Evolutionary conservation across 352 stramenopile genomes (phyloP).

Genomic region (Phytophthora foliorum): DNA sequence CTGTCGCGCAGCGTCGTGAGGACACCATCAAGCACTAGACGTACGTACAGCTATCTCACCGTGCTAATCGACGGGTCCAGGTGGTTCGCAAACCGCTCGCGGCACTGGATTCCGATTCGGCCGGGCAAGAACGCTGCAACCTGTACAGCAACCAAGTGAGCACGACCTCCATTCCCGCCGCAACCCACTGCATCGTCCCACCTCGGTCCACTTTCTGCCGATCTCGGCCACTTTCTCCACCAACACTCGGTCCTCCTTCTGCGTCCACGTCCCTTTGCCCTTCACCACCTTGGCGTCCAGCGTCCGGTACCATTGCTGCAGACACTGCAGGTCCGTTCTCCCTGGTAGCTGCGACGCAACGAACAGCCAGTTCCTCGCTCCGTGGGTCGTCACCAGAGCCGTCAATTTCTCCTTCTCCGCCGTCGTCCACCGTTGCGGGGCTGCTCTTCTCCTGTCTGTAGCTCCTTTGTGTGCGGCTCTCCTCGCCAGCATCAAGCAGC

Average conservation of each 20-base stretch:
- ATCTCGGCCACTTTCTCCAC: conserved; percentile 52
- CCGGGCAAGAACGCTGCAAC: conserved; percentile 66
- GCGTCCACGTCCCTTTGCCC: conserved; percentile 66
- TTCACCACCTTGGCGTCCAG: conserved; percentile 62
- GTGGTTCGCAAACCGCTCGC: conserved; percentile 77
- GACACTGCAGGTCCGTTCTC: conserved; percentile 78
- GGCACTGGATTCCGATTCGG: conserved; percentile 74
- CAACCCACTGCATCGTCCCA: conserved; percentile 18
- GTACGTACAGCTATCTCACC: conserved; percentile 28
- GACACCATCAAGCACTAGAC: not conserved
- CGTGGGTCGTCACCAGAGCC: conserved; percentile 51
- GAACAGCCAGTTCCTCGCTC: conserved; percentile 76
- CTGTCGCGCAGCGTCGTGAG: conserved; percentile 31
- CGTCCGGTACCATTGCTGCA: conserved; percentile 82
- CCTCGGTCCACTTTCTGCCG: conserved; percentile 68
- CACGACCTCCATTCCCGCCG: not conserved
- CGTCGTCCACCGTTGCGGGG: conserved; percentile 31
- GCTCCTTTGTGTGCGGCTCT: conserved; percentile 6
- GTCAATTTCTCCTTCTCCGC: conserved; percentile 48
- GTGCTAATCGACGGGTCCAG: conserved; percentile 56
- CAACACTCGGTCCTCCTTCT: conserved; percentile 57
- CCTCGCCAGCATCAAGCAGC: conserved; percentile 40
- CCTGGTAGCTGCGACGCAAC: conserved; percentile 75
- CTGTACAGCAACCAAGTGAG: conserved; percentile 33
- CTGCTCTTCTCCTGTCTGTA: conserved; percentile 3